Base-by-base conservation (phyloP, 257 asterid species). In the Cinchona pubescens region DNA sequence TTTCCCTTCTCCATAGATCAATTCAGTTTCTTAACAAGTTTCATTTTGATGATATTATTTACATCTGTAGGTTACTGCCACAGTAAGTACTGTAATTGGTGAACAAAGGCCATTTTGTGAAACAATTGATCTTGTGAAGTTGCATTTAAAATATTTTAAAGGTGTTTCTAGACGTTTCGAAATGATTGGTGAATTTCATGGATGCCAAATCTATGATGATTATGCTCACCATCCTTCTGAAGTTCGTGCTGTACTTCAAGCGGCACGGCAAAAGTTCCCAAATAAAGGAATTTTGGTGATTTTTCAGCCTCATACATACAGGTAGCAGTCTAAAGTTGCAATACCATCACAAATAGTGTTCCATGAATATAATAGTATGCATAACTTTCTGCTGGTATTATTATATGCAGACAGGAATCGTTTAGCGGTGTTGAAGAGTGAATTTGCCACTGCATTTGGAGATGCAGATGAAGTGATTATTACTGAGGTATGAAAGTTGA, bases 201-300 rank as follows among this genome's bases (percentile, higher is more conserved):
- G 80, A 43, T 82, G 75, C 71, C 79, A 82, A 69, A 80, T 82
- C 19, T 82, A 85, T n/a, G 86, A 82, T 68, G n/a, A n/a, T n/a
- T 82, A 75, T 65, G 88, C 86, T 78, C 86, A 82, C 45, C 86
- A 85, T 79, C 88, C 88, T 30, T 67, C 76, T 18, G 85, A 82
- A 65, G 75, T 85, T 68, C 73, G 23, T n/a, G 81, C 78, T 13
- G 69, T 78, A 77, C 63, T 82, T 77, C 83, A 82, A 80, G 83
- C 88, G 56, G 80, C 85, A 72, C 73, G 79, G 60, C 83, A 72
- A 58, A 82, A 72, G 69, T 79, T 82, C 45, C 86, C 88, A 49
- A 65, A n/a, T 11, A 73, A 82, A 58, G 75, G 80, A 60, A 73
- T 82, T 72, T 55, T 82, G 78, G 83, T 75, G 34, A 78, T 85